A percentile compares a stretch with the other conserved stretches of the same genome.
Conservation (phyloP, 768 basidiomycete genomes). For the Leucosporidium yakuticum region DNA sequence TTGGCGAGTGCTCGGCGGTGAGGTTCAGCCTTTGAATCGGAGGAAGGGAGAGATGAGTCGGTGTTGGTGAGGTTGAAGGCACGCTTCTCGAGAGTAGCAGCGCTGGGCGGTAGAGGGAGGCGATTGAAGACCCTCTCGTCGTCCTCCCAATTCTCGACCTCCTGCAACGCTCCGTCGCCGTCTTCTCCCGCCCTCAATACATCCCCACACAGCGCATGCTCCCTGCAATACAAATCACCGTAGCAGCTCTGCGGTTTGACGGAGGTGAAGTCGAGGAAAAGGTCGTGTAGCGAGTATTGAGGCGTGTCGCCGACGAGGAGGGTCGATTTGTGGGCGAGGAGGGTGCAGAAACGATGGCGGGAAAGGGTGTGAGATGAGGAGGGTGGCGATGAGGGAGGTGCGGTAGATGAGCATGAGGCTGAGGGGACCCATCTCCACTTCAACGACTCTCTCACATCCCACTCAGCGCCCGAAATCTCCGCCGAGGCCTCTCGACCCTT, state of each 20-base stretch:
- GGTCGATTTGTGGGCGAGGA: slow-evolving; percentile 36
- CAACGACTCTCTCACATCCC: slow-evolving; percentile 36
- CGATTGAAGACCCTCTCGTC: slow-evolving; percentile 26
- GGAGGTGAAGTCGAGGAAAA: slow-evolving; percentile 37
- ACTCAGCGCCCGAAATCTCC: slow-evolving; percentile 4
- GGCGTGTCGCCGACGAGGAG: slow-evolving; percentile 37
- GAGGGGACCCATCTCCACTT: slow-evolving; percentile 36
- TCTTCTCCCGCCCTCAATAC: not conserved
- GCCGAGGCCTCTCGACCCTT: slow-evolving; percentile 8
- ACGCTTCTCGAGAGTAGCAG: not conserved
- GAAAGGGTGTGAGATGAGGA: not conserved
- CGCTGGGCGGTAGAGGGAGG: slow-evolving; percentile 21
- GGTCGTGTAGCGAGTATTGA: slow-evolving; percentile 38
- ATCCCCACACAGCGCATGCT: slow-evolving; percentile 36
- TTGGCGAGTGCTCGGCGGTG: not conserved
- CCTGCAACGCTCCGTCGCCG: slow-evolving; percentile 2
- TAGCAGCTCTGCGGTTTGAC: slow-evolving; percentile 34
- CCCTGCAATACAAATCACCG: slow-evolving; percentile 40
- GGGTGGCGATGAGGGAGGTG: not conserved
- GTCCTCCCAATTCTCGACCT: slow-evolving; percentile 13
- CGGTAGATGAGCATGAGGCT: not conserved
- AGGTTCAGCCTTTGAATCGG: not conserved
- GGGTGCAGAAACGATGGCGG: slow-evolving; percentile 26
- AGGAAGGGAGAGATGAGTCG: not conserved
- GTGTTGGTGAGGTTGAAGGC: no score